These are phyloP conservation scores for Alternaria angustiovoidea DNA, from an alignment of 2,329 filamentous ascomycete genomes.

Conservation along the genomic window DNA sequence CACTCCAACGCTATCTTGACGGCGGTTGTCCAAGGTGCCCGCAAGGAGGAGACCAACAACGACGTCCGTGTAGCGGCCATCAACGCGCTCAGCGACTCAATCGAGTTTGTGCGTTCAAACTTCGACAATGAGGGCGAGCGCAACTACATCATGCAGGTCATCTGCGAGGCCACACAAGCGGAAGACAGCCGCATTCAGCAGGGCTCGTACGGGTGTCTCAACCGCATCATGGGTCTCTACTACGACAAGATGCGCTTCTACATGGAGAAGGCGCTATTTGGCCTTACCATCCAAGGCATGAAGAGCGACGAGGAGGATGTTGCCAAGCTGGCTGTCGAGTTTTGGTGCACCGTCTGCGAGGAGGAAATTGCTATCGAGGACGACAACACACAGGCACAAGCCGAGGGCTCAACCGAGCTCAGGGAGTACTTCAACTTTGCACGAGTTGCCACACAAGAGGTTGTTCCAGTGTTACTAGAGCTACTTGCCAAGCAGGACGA, in stretches of 20 bases:
- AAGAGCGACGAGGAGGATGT: slow-evolving; percentile 98
- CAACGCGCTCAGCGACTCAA: slow-evolving; percentile 90
- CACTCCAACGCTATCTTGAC: slow-evolving; percentile 99
- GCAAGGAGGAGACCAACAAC: slow-evolving; percentile 91
- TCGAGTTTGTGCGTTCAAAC: slow-evolving; percentile 97
- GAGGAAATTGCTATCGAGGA: slow-evolving; percentile 98
- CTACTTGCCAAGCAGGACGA: slow-evolving; percentile 97
- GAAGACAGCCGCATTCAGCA: slow-evolving; percentile 91
- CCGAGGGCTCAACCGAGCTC: slow-evolving; percentile 81
- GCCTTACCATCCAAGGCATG: slow-evolving; percentile 97
- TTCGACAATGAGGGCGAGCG: slow-evolving; percentile 99
- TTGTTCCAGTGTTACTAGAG: slow-evolving; percentile 87
- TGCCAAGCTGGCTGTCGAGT: slow-evolving; percentile 96
- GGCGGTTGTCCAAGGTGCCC: slow-evolving; percentile 94
- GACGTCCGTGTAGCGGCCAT: slow-evolving; percentile 95
- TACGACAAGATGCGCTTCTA: slow-evolving; percentile 99
- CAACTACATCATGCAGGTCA: slow-evolving; percentile 99
- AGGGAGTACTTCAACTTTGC: slow-evolving; percentile 96
- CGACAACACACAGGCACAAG: slow-evolving; percentile 80
- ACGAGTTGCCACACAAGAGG: slow-evolving; percentile 88
- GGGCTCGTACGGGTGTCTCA: slow-evolving; percentile 94
- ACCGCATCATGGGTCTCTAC: slow-evolving; percentile 98
- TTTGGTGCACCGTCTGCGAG: slow-evolving; percentile 99
- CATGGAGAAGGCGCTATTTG: slow-evolving; percentile 99
- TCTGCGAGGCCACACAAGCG: slow-evolving; percentile 98